phyloP scores from a whole-genome alignment of 768 basidiomycete genomes.

The Lactarius quietus region DNA sequence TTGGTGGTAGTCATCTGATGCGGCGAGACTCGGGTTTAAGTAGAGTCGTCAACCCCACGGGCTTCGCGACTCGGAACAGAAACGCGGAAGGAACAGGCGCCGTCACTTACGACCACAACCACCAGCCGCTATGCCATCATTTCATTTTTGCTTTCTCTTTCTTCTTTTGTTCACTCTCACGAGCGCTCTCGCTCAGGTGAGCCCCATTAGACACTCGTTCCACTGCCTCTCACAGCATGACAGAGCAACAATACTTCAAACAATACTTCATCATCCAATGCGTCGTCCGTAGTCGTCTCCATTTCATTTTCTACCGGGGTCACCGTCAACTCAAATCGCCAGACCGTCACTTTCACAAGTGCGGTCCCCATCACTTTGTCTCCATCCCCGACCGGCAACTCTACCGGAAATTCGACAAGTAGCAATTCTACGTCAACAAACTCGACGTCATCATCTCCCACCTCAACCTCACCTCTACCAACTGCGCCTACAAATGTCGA shows the following conservation, averaged over 20 bases:
- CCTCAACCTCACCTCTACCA: conserved; percentile 45
- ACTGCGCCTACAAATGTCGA: conserved; percentile 56
- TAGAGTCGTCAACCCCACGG: too few species aligned
- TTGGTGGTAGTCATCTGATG: conserved; percentile 19
- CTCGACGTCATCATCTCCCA: conserved; percentile 38
- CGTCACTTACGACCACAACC: not conserved
- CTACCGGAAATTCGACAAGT: conserved; percentile 27
- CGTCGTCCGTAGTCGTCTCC: conserved; percentile 17
- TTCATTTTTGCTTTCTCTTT: conserved; percentile 30
- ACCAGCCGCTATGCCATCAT: conserved; percentile 1
- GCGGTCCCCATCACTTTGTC: conserved; percentile 49
- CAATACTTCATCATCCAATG: conserved; percentile 14
- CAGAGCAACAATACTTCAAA: conserved; percentile 21
- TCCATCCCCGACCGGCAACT: conserved; percentile 29
- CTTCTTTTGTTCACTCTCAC: conserved; percentile 33
- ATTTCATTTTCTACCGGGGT: conserved; percentile 34
- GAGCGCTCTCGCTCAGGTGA: conserved; percentile 35
- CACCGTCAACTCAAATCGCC: conserved; percentile 41
- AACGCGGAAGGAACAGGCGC: not conserved
- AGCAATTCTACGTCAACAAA: conserved; percentile 26
- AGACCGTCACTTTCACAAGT: conserved; percentile 39
- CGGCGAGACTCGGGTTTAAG: not conserved
- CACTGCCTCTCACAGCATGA: not conserved
- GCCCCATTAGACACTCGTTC: not conserved
- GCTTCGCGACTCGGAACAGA: not conserved